phyloP scores from a whole-genome alignment of 441 rosid genomes.

The Euphorbia celastroides region DNA sequence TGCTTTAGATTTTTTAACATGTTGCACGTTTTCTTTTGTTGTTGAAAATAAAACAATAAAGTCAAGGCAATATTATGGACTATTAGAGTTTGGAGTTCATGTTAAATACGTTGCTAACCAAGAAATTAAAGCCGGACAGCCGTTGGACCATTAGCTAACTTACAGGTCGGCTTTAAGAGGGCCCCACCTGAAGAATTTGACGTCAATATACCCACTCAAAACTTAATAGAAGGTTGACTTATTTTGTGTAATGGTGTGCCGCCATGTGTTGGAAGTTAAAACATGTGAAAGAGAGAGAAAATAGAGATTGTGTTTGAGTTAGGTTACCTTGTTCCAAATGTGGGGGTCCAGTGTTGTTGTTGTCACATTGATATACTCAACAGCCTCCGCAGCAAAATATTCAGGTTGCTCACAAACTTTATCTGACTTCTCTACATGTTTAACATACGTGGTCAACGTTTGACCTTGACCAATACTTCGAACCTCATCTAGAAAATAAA shows the following conservation, averaged over 20 bases:
- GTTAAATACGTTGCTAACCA: not conserved
- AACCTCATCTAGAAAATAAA: slow-evolving; percentile 48
- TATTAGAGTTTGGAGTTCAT: not conserved
- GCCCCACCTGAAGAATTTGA: not conserved
- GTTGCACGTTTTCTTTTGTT: not conserved
- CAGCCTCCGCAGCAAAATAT: slow-evolving; percentile 25
- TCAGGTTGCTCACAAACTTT: slow-evolving; percentile 29
- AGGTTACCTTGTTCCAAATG: slow-evolving; percentile 53
- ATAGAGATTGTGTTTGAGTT: not conserved
- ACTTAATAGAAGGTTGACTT: not conserved
- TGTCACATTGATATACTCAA: slow-evolving; percentile 33
- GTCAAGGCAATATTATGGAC: not conserved
- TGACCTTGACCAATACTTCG: slow-evolving; percentile 23
- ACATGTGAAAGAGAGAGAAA: not conserved
- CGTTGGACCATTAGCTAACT: not conserved
- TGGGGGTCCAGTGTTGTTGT: slow-evolving; percentile 32
- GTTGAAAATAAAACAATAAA: not conserved
- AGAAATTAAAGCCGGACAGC: not conserved
- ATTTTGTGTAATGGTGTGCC: not conserved
- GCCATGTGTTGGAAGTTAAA: not conserved
- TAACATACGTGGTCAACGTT: slow-evolving; percentile 48
- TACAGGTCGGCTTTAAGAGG: not conserved
- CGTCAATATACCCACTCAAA: not conserved
- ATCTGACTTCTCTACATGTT: slow-evolving; percentile 24
- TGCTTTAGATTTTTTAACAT: not conserved